Percentiles rank a stretch among this genome's conserved stretches.
Conservation (phyloP, 108 stramenopile species). For the Epithemia pelagica region DNA sequence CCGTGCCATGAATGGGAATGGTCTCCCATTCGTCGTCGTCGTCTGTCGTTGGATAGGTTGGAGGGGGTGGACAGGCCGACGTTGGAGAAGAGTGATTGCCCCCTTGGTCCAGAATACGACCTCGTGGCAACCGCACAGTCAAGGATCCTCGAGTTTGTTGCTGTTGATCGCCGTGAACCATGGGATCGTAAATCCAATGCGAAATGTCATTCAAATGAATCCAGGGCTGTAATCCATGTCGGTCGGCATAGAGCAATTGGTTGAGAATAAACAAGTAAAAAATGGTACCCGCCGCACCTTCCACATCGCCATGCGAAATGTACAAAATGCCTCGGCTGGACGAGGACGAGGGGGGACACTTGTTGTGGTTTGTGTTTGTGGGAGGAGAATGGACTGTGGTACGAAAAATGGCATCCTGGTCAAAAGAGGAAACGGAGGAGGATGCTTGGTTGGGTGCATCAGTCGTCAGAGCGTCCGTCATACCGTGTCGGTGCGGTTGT, state of each 20-base stretch:
- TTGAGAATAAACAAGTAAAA: conserved; percentile 28
- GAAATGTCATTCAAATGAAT: conserved; percentile 27
- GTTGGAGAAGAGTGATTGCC: conserved; percentile 12
- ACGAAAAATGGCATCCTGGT: too few relatives aligned
- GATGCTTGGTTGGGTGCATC: too few relatives aligned
- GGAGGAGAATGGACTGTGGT: too few relatives aligned
- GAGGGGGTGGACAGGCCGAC: conserved; percentile 1
- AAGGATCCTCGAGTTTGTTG: too few relatives aligned
- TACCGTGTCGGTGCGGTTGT: too few relatives aligned
- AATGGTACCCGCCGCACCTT: conserved; percentile 28
- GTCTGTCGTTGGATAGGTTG: too few relatives aligned
- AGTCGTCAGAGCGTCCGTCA: too few relatives aligned
- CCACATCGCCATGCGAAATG: conserved; percentile 22
- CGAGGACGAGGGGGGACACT: too few relatives aligned
- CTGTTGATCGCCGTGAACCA: conserved; percentile 23
- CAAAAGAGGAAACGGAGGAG: too few relatives aligned
- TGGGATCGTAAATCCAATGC: conserved; percentile 19
- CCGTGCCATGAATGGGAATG: conserved; percentile 13
- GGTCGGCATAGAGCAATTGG: conserved; percentile 30
- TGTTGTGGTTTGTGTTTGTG: too few relatives aligned
- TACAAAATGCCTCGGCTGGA: conserved; percentile 20
- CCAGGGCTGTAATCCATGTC: conserved; percentile 32
- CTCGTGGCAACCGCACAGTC: background rate
- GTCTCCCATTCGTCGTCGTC: background rate
- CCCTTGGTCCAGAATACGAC: background rate